Evolutionary conservation across 441 rosid genomes (phyloP).

Genomic region (Populus hybrid): DNA sequence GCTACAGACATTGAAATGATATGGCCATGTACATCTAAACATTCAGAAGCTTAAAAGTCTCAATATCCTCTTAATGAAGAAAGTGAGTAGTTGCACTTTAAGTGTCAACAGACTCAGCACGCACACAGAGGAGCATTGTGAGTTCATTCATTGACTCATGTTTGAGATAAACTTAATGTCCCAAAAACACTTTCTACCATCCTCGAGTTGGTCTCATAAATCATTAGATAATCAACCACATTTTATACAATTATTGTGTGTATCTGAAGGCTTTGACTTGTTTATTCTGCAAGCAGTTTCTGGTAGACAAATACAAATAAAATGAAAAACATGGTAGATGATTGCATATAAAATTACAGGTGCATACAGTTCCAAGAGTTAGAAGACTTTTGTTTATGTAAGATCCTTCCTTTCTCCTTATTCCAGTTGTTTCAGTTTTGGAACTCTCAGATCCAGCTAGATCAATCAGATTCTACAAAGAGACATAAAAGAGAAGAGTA

Average conservation of each 20-base stretch:
- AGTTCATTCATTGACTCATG: neutral
- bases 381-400: constrained; percentile 99
- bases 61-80: neutral
- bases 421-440: too few species aligned
- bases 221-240: neutral
- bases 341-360: constrained; percentile 2
- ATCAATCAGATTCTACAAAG: constrained; percentile 88
- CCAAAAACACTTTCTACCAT: neutral
- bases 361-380: constrained; percentile 96
- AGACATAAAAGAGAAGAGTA: constrained; percentile 17
- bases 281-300: neutral
- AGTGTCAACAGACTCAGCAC: neutral
- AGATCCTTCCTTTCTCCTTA: too few species aligned
- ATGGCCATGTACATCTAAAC: neutral
- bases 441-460: constrained; percentile 19
- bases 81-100: neutral
- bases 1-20: constrained; percentile 12
- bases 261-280: constrained; percentile 7
- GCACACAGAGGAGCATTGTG: neutral
- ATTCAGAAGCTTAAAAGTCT: neutral
- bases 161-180: neutral
- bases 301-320: neutral
- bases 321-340: neutral
- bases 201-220: neutral
- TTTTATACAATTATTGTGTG: neutral